Base-by-base conservation (phyloP, 257 asterid species). In the Thymus quinquecostatus region DNA sequence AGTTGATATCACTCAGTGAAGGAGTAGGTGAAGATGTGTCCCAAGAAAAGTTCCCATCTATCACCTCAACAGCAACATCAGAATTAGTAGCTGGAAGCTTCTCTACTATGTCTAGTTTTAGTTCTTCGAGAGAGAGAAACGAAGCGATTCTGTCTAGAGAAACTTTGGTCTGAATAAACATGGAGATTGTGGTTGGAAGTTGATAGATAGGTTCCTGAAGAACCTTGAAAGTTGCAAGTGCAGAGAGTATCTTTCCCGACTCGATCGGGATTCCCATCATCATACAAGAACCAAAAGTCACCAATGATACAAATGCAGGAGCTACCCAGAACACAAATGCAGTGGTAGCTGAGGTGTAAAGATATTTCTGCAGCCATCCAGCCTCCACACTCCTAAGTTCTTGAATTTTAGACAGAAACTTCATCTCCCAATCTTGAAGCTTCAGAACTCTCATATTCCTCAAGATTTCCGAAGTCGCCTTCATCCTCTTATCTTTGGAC, bases 361-460 rank as follows among this genome's bases (percentile, higher is more conserved):
- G 77, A 72, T 69, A 93, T 56, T 78, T 89, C 40, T 51, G 81
- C 82, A 90, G 82, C 98, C 98, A 92, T 3, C 84, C 85, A 27
- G 88, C 69, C 85, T 90, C 98, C 0, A 44, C 81, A 44, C 82
- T 81, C 73, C 98, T 80, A 32, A 86, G 85, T 14, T 87, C 90
- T 3, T 77, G 57, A 67, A 92, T 86, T 64, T 79, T 90, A 2
- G 87, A 75, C 28, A 93, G 82, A 60, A 90, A 91, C 85, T 91
- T 88, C 89, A 88, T 54, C 79, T 93, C 98, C 98, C 98, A 89
- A 44, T 92, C 93, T 69, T 93, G 98, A 64, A 93, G 96, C 77
- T 91, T 93, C 69, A 93, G 93, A 63, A 91, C 86, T 75, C 96
- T 86, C 97, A 93, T 93, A 80, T 89, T 93, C 81, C 95, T 82